Percentiles rank a stretch among this genome's conserved stretches.
These are phyloP conservation scores for Colletotrichum orbiculare DNA, from an alignment of 2,329 filamentous ascomycete species.

Conservation along the genomic window DNA sequence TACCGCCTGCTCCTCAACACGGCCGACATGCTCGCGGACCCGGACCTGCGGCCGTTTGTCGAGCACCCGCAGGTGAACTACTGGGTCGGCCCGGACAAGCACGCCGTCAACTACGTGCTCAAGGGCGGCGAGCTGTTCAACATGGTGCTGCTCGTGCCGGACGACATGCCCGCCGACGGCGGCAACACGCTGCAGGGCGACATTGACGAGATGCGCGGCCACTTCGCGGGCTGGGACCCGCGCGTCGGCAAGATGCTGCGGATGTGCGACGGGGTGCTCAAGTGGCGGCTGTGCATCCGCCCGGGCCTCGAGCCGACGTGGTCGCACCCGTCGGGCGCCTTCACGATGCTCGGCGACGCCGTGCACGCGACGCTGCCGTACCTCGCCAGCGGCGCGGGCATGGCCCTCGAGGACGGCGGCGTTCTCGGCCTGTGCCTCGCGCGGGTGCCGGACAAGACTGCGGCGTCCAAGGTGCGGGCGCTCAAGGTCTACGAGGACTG, in stretches of 20 bases:
- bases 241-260: conserved; percentile 65
- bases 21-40: conserved; percentile 40
- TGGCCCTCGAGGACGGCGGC: conserved; percentile 70
- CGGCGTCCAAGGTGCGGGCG: conserved; percentile 46
- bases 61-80: conserved; percentile 41
- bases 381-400: conserved; percentile 65
- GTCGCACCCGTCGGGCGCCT: conserved; percentile 65
- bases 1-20: conserved; percentile 43
- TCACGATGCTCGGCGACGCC: conserved; percentile 71
- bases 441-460: conserved; percentile 53
- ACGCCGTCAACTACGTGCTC: conserved; percentile 44
- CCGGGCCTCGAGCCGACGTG: conserved; percentile 62
- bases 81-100: conserved; percentile 43
- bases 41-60: conserved; percentile 39
- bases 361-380: conserved; percentile 75
- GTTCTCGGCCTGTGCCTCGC: conserved; percentile 67
- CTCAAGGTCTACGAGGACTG: conserved; percentile 66
- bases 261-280: conserved; percentile 67
- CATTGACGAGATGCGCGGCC: conserved; percentile 58
- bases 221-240: conserved; percentile 69
- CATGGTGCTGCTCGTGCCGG: conserved; percentile 53
- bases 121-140: conserved; percentile 43
- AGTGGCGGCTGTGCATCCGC: conserved; percentile 70
- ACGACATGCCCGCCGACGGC: conserved; percentile 50
- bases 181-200: conserved; percentile 55